phyloP scores from a whole-genome alignment of 176 grass and related monocot genomes.

The Ampelocalamus luodianensis region DNA sequence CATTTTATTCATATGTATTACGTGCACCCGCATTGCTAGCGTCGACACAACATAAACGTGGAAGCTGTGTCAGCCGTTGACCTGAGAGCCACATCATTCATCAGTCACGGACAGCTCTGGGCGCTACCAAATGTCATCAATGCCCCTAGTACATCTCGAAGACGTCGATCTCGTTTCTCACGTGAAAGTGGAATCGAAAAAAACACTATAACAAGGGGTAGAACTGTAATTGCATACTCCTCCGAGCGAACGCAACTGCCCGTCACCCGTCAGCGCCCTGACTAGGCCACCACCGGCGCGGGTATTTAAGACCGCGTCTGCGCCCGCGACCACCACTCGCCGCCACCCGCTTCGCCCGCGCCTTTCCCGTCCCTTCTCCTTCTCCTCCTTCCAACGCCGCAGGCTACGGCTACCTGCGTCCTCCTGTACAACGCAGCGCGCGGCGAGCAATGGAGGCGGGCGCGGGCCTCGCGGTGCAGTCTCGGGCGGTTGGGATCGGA shows the following conservation, averaged over 20 bases:
- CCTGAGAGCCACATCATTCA: not conserved
- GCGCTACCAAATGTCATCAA: not conserved
- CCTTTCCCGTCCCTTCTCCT: not conserved
- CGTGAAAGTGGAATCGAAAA: not conserved
- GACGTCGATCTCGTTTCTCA: not conserved
- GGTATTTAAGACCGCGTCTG: constrained; percentile 4
- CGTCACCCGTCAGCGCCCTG: not conserved
- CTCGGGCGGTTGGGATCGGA: not conserved
- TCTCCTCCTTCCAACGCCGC: not conserved
- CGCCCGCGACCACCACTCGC: not conserved
- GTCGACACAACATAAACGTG: not conserved
- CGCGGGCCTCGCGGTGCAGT: constrained; percentile 33
- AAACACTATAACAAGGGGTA: not conserved
- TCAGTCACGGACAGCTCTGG: not conserved
- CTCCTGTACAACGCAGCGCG: not conserved
- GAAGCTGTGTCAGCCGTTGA: not conserved
- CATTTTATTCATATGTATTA: not conserved
- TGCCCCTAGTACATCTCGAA: not conserved
- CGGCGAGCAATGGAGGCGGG: constrained; percentile 41
- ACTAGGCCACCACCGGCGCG: not conserved
- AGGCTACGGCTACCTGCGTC: not conserved
- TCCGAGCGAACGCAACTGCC: not conserved
- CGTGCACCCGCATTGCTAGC: not conserved
- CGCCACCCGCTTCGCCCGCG: not conserved
- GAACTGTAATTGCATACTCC: not conserved